These are phyloP conservation scores for Xylariaceae sp. DNA, from an alignment of 2,329 filamentous ascomycete species.

Conservation along the genomic window DNA sequence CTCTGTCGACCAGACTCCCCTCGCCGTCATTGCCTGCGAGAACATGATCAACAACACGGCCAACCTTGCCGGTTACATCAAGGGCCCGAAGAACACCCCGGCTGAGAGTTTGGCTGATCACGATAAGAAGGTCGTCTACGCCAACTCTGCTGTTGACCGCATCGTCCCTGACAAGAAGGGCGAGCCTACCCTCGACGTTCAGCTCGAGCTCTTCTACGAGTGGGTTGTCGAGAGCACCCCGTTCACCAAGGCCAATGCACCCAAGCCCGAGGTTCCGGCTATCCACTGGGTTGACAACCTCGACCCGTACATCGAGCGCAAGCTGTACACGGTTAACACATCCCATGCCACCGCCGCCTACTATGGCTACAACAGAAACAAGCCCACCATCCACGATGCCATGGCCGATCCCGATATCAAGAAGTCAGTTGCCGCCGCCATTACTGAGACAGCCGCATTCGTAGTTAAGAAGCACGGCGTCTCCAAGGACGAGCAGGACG, in stretches of 20 bases:
- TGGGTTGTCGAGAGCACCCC: slow-evolving; percentile 94
- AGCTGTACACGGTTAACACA: slow-evolving; percentile 99
- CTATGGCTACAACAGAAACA: slow-evolving; percentile 86
- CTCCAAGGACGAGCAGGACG: slow-evolving; percentile 73
- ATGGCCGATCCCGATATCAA: slow-evolving; percentile 82
- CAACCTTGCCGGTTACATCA: slow-evolving; percentile 82
- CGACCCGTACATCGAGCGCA: slow-evolving; percentile 96
- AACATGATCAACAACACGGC: slow-evolving; percentile 96
- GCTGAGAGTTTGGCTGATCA: slow-evolving; percentile 71
- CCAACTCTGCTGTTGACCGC: slow-evolving; percentile 97
- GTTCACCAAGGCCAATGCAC: slow-evolving; percentile 60
- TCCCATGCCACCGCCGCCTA: slow-evolving; percentile 96
- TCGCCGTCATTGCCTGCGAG: slow-evolving; percentile 96
- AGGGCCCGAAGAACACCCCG: slow-evolving; percentile 73
- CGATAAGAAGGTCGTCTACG: slow-evolving; percentile 80
- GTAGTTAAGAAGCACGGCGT: slow-evolving; percentile 90
- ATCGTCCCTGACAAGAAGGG: slow-evolving; percentile 92
- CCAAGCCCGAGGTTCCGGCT: slow-evolving; percentile 62
- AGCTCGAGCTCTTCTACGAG: slow-evolving; percentile 98
- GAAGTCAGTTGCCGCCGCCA: slow-evolving; percentile 77
- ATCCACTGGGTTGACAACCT: slow-evolving; percentile 93
- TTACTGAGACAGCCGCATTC: slow-evolving; percentile 84
- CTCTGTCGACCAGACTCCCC: slow-evolving; percentile 65
- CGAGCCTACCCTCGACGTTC: slow-evolving; percentile 84
- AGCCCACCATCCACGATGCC: slow-evolving; percentile 88